These are phyloP conservation scores for Trichaptum fuscoviolaceum DNA, from an alignment of 768 basidiomycete genomes.

Conservation along the genomic window DNA sequence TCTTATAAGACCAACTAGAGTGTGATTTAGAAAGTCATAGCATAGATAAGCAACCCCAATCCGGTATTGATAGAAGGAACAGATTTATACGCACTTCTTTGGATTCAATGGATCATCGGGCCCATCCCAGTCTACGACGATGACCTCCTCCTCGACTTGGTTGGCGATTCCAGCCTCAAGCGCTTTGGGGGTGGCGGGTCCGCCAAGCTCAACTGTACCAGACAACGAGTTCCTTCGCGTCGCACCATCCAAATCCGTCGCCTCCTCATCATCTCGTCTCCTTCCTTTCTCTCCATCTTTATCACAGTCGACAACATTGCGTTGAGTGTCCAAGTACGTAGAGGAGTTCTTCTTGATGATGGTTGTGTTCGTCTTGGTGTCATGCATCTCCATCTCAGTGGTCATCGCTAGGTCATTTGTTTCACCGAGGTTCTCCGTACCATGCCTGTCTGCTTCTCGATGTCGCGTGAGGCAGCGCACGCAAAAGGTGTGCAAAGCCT, in stretches of 20 bases:
- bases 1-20: constrained; percentile 47
- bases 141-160: constrained; percentile 10
- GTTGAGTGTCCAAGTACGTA: not conserved
- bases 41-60: too few species aligned
- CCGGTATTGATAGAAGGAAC: too few species aligned
- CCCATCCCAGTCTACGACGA: constrained; percentile 31
- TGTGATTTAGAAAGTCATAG: too few species aligned
- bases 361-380: not conserved
- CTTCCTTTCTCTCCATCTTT: not conserved
- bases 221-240: not conserved
- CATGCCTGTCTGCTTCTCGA: too few species aligned
- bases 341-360: not conserved
- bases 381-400: not conserved
- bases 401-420: not conserved
- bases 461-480: too few species aligned
- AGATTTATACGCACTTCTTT: constrained; percentile 27
- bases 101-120: constrained; percentile 31
- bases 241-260: not conserved
- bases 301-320: not conserved
- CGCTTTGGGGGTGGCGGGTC: not conserved
- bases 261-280: not conserved
- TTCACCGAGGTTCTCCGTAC: not conserved
- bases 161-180: not conserved
- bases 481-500: too few species aligned
- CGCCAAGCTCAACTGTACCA: not conserved